A percentile compares a stretch with the other conserved stretches of the same genome.
Evolutionary conservation across 805 yeast genomes (phyloP).

Genomic region (Ogataea degrootiae): DNA sequence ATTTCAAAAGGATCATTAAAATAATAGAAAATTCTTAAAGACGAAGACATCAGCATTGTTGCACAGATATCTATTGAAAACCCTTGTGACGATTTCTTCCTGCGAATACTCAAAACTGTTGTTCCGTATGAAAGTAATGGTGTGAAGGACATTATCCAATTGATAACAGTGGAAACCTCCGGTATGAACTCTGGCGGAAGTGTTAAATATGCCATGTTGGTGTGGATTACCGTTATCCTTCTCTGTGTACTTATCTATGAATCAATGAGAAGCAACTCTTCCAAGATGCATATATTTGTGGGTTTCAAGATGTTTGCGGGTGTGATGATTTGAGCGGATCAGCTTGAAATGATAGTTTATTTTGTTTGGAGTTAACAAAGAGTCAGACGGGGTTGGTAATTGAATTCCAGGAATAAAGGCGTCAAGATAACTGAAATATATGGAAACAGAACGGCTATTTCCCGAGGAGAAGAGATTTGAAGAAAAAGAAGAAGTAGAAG

Average conservation of each 20-base stretch:
- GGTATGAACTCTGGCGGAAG: slow-evolving; percentile 30
- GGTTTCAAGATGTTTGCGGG: background rate
- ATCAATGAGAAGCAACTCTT: too few relatives aligned
- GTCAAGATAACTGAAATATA: too few relatives aligned
- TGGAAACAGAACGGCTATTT: too few relatives aligned
- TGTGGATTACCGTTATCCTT: background rate
- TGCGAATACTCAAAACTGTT: slow-evolving; percentile 65
- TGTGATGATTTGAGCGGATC: too few relatives aligned
- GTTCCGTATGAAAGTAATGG: slow-evolving; percentile 87
- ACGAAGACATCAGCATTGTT: slow-evolving; percentile 78
- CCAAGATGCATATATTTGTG: background rate
- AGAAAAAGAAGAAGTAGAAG: too few relatives aligned
- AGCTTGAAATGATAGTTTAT: too few relatives aligned
- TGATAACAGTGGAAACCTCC: slow-evolving; percentile 40
- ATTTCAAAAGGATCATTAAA: slow-evolving; percentile 75
- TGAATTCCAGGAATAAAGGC: too few relatives aligned
- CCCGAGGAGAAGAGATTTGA: too few relatives aligned
- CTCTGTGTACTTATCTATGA: background rate
- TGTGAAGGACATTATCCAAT: slow-evolving; percentile 67
- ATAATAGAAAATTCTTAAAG: slow-evolving; percentile 71
- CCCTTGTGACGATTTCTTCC: slow-evolving; percentile 64
- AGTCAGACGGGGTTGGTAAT: too few relatives aligned
- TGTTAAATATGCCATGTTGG: slow-evolving; percentile 26
- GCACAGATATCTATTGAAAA: slow-evolving; percentile 91
- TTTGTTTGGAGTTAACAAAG: too few relatives aligned